Base-by-base conservation (phyloP, 108 stramenopile species). In the Cyclostephanos invisitatus region DNA sequence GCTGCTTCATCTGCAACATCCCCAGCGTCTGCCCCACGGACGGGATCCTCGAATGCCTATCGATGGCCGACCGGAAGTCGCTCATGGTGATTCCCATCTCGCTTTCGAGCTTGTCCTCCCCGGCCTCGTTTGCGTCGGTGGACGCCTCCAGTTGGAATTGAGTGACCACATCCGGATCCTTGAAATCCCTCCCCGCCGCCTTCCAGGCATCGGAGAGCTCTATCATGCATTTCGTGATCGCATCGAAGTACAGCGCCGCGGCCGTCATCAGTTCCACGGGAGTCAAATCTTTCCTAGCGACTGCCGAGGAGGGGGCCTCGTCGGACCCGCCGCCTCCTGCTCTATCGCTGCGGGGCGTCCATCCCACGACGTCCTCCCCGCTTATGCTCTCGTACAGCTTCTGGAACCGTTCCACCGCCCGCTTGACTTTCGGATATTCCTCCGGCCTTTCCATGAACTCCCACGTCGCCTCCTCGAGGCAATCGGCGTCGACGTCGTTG, bases 1-100 rank as follows among this genome's bases (percentile, higher is more conserved):
- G 94, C 71, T 95, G 94, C 70, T 92, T 90, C 84, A 95, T 86
- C 65, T 95, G 94, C 48, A 95, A 61, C 91, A 91, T 92, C 10
- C 78, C 85, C 55, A 95, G 59, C 11, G 89, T 77, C 83, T 90
- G 77, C 58, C 88, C 94, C 27, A 95, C 91, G 25, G 72, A 55
- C 17, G 94, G 94, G 67, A 87, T 82, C n/a, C 81, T 62, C 18
- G 84, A 78, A 78, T 91, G 84, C 14, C 64, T 87, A 67, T 92
- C 90, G 40, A 95, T 80, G 5, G 87, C 87, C n/a, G 82, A 74
- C 57, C 91, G 80, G 72, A 95, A 95, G 27, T 84, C 82, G 48
- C 73, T 64, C 82, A 88, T 81, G 11, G 68, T 64, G n/a, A 91
- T 60, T 15, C 86, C 94, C 55, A 82, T 50, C 36, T 63, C 47